phyloP scores from a whole-genome alignment of 306 rosid genomes.

The Vigna radiata region DNA sequence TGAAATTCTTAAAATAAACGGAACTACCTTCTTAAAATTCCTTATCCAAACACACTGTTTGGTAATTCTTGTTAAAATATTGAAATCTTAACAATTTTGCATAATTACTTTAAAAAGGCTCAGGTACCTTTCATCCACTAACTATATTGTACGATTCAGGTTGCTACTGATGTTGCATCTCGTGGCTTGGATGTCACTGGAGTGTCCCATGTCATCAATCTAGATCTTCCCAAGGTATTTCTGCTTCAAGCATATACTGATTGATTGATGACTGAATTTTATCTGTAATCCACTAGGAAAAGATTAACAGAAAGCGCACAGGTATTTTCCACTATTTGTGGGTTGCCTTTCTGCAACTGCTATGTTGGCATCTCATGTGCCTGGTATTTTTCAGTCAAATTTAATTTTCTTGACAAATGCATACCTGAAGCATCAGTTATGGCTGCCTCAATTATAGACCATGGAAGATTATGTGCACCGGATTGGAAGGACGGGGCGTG shows the following conservation, averaged over 20 bases:
- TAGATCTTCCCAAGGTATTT: slow-evolving; percentile 93
- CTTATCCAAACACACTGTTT: too few species aligned
- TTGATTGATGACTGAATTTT: slow-evolving; percentile 36
- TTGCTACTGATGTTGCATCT: slow-evolving; percentile 93
- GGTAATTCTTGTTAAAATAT: slow-evolving; percentile 27
- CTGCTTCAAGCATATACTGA: slow-evolving; percentile 19
- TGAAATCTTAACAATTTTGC: neutral
- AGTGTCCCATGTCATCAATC: slow-evolving; percentile 85
- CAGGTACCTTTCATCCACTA: neutral
- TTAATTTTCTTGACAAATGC: slow-evolving; percentile 66
- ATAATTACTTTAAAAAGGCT: neutral
- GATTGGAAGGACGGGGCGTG: slow-evolving; percentile 93
- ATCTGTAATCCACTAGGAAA: slow-evolving; percentile 36
- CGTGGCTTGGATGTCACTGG: slow-evolving; percentile 96
- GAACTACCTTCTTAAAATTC: too few species aligned
- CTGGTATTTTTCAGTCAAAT: slow-evolving; percentile 57
- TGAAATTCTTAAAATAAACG: too few species aligned
- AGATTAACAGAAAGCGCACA: slow-evolving; percentile 35
- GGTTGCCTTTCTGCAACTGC: slow-evolving; percentile 52
- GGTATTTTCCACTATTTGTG: slow-evolving; percentile 33
- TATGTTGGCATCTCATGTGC: slow-evolving; percentile 54
- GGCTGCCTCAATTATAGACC: slow-evolving; percentile 89
- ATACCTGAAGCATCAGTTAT: slow-evolving; percentile 77
- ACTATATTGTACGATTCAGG: slow-evolving; percentile 53
- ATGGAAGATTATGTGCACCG: slow-evolving; percentile 97